phyloP scores from a whole-genome alignment of 139 green algal genomes.

The Trebouxia sp. region DNA sequence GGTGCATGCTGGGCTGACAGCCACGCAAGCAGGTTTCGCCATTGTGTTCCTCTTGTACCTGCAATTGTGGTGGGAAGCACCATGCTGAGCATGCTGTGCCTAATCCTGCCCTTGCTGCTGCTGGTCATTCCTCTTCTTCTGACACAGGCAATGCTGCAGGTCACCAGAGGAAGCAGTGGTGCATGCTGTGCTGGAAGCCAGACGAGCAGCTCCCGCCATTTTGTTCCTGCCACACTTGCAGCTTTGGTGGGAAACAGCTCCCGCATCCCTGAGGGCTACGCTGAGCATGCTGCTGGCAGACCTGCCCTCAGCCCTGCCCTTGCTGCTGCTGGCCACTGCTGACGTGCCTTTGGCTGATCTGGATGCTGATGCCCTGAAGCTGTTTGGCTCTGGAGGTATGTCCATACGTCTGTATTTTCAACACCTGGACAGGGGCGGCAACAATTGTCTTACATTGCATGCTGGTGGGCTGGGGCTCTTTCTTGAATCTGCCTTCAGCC shows the following conservation, averaged over 20 bases:
- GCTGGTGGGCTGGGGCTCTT: too few species aligned
- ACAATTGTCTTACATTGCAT: too few species aligned
- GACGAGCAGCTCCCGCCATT: slow-evolving; percentile 76
- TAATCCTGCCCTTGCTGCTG: slow-evolving; percentile 80
- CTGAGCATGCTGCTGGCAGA: slow-evolving; percentile 84
- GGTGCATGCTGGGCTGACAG: slow-evolving; percentile 81
- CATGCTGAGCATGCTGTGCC: slow-evolving; percentile 76
- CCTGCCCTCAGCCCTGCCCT: slow-evolving; percentile 75
- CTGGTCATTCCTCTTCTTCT: slow-evolving; percentile 76
- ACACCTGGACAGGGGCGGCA: too few species aligned
- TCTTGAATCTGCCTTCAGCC: slow-evolving; percentile 79
- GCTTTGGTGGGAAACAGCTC: slow-evolving; percentile 71
- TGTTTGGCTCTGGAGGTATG: slow-evolving; percentile 32
- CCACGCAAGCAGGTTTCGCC: slow-evolving; percentile 71
- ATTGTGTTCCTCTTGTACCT: slow-evolving; percentile 89
- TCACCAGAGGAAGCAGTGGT: slow-evolving; percentile 87
- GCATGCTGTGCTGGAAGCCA: slow-evolving; percentile 79
- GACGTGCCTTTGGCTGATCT: slow-evolving; percentile 58
- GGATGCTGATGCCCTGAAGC: slow-evolving; percentile 41
- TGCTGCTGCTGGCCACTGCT: slow-evolving; percentile 86
- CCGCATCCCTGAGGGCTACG: slow-evolving; percentile 67
- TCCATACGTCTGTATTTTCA: too few species aligned
- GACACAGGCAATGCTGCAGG: too few species aligned
- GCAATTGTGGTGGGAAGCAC: slow-evolving; percentile 69
- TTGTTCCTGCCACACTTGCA: slow-evolving; percentile 88